Evolutionary conservation across 2,329 filamentous ascomycete genomes (phyloP).

Genomic region (Ramichloridium luteum): DNA sequence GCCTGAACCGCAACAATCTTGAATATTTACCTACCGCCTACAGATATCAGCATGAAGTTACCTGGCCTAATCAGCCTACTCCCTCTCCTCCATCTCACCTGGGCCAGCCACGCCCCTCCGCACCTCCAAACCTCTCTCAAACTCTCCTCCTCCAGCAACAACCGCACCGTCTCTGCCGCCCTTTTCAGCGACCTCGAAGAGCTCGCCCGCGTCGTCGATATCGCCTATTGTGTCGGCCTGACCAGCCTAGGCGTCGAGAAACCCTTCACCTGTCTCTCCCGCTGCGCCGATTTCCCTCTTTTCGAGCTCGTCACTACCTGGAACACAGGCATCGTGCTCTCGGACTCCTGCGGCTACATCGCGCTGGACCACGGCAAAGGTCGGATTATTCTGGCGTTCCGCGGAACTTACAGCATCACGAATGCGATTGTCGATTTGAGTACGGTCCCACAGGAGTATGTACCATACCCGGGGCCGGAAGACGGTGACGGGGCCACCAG

Average conservation of each 20-base stretch:
- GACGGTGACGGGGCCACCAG: constrained; percentile 27
- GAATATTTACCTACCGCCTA: too few species aligned
- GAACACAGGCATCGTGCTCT: constrained; percentile 77
- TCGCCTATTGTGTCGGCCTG: constrained; percentile 82
- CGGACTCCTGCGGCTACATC: constrained; percentile 88
- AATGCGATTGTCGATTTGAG: constrained; percentile 87
- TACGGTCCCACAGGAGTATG: constrained; percentile 78
- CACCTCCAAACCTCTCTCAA: too few species aligned
- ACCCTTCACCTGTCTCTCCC: constrained; percentile 75
- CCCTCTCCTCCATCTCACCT: too few species aligned
- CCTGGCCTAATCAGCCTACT: too few species aligned
- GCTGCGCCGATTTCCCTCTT: constrained; percentile 69
- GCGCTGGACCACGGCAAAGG: constrained; percentile 62
- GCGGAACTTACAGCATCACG: constrained; percentile 85
- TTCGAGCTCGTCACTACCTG: constrained; percentile 74
- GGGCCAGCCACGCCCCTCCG: too few species aligned
- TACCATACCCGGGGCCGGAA: constrained; percentile 58
- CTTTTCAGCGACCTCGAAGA: constrained; percentile 79
- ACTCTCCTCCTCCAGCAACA: too few species aligned
- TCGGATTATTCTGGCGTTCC: constrained; percentile 74
- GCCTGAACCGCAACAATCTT: too few species aligned
- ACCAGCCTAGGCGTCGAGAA: constrained; percentile 70
- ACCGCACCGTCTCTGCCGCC: constrained; percentile 40
- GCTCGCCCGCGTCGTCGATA: constrained; percentile 81
- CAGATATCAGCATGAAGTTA: too few species aligned